Percentiles rank a stretch among this genome's conserved stretches.
Conservation (phyloP, 208 protist species). For the Leishmania lainsoni region DNA sequence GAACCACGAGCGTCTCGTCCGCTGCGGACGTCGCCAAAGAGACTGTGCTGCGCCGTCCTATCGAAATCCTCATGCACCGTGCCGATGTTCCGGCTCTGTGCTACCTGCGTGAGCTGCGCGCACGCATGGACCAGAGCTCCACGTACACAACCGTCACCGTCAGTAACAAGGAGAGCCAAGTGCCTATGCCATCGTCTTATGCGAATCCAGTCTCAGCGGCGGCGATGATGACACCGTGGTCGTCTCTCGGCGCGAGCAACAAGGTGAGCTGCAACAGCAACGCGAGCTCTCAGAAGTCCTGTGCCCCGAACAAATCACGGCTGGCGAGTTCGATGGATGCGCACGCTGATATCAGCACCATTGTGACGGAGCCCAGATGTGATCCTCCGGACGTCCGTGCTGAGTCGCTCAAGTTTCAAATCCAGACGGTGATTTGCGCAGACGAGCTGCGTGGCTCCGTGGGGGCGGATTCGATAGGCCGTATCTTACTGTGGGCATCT, state of each 20-base stretch:
- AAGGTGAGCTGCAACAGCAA: background rate
- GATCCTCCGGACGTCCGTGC: background rate
- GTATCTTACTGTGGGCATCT: slow-evolving; percentile 53
- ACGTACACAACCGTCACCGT: background rate
- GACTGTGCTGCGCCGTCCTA: slow-evolving; percentile 35
- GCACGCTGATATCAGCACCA: too few species aligned
- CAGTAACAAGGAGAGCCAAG: background rate
- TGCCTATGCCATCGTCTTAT: background rate
- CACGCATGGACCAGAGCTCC: slow-evolving; percentile 29
- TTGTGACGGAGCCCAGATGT: background rate
- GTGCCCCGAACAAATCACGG: background rate
- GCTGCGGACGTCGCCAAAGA: slow-evolving; percentile 19
- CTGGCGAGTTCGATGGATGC: background rate
- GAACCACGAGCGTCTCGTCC: background rate
- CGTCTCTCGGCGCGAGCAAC: background rate
- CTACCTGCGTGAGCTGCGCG: slow-evolving; percentile 63
- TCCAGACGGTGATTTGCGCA: slow-evolving; percentile 42
- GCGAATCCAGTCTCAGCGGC: background rate
- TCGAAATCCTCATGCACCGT: slow-evolving; percentile 41
- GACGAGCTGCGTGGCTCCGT: slow-evolving; percentile 39
- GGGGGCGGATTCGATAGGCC: slow-evolving; percentile 30
- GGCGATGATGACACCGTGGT: background rate
- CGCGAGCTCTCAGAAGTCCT: background rate
- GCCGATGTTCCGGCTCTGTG: slow-evolving; percentile 62
- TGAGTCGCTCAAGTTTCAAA: slow-evolving; percentile 14